These are phyloP conservation scores for Penicillium dipodomyicola DNA, from an alignment of 495 filamentous ascomycete species.

Conservation along the genomic window DNA sequence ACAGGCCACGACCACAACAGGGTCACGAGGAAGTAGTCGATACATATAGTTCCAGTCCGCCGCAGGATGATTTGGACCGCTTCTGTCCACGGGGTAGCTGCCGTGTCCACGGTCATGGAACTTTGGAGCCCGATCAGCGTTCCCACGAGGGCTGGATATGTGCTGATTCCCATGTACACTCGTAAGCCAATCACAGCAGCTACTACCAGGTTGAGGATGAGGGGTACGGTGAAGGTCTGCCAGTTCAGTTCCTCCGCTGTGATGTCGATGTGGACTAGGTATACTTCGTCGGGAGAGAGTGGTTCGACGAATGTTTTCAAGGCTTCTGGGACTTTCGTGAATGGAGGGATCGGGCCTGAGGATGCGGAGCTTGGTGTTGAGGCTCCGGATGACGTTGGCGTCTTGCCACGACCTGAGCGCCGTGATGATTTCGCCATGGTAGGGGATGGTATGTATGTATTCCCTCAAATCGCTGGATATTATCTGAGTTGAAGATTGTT, in stretches of 20 bases:
- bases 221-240: slow-evolving; percentile 72
- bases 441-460: neutral
- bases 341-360: slow-evolving; percentile 56
- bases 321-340: slow-evolving; percentile 55
- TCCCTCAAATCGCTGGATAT: neutral
- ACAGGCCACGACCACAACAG: slow-evolving; percentile 74
- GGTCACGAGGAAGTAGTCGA: slow-evolving; percentile 68
- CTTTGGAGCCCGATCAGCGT: slow-evolving; percentile 60
- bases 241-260: slow-evolving; percentile 63
- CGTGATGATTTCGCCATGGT: slow-evolving; percentile 45
- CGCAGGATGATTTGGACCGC: slow-evolving; percentile 48
- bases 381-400: slow-evolving; percentile 32
- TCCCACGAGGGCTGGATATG: slow-evolving; percentile 62
- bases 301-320: slow-evolving; percentile 60
- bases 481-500: neutral
- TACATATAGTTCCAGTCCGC: slow-evolving; percentile 58
- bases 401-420: slow-evolving; percentile 29
- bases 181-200: slow-evolving; percentile 58
- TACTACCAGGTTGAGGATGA: slow-evolving; percentile 65
- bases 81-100: slow-evolving; percentile 47
- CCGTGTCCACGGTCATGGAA: slow-evolving; percentile 56
- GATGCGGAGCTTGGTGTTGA: slow-evolving; percentile 40
- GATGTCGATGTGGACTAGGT: slow-evolving; percentile 75
- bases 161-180: slow-evolving; percentile 56
- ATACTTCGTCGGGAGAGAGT: slow-evolving; percentile 63